Conservation (phyloP, 2,329 filamentous ascomycete species). For the Curvularia sp. region DNA sequence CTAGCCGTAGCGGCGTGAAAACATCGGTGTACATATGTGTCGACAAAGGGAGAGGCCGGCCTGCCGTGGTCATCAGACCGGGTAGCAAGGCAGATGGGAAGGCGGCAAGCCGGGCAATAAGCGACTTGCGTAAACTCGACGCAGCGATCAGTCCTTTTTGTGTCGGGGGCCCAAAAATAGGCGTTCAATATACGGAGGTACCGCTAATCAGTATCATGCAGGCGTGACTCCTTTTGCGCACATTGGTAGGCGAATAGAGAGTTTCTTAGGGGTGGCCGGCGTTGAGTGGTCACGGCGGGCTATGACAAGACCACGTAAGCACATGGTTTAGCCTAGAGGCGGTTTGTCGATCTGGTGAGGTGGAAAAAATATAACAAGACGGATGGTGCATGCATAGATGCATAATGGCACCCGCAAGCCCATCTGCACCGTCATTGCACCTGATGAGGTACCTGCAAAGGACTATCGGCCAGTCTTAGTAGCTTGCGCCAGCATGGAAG, state of each 20-base stretch:
- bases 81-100: constrained; percentile 21
- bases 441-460: constrained; percentile 19
- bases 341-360: constrained; percentile 25
- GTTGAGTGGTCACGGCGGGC: constrained; percentile 21
- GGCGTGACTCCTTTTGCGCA: constrained; percentile 26
- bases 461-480: constrained; percentile 5
- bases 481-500: constrained; percentile 8
- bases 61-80: constrained; percentile 27
- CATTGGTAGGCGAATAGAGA: constrained; percentile 22
- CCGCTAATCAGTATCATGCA: constrained; percentile 26
- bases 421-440: constrained; percentile 27
- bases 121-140: constrained; percentile 21
- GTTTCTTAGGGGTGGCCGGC: constrained; percentile 14
- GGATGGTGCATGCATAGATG: constrained; percentile 17
- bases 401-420: constrained; percentile 19
- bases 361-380: constrained; percentile 15
- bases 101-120: constrained; percentile 29
- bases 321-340: constrained; percentile 24
- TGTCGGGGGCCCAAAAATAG: constrained; percentile 32
- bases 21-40: constrained; percentile 14
- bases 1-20: constrained; percentile 19
- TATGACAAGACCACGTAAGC: constrained; percentile 26
- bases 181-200: constrained; percentile 24
- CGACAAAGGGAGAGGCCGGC: constrained; percentile 14
- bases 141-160: constrained; percentile 30